Evolutionary conservation across 2,329 filamentous ascomycete species (phyloP), one percentile per base, ranked within the genome.

Genomic region (Colletotrichum echinochloae): DNA sequence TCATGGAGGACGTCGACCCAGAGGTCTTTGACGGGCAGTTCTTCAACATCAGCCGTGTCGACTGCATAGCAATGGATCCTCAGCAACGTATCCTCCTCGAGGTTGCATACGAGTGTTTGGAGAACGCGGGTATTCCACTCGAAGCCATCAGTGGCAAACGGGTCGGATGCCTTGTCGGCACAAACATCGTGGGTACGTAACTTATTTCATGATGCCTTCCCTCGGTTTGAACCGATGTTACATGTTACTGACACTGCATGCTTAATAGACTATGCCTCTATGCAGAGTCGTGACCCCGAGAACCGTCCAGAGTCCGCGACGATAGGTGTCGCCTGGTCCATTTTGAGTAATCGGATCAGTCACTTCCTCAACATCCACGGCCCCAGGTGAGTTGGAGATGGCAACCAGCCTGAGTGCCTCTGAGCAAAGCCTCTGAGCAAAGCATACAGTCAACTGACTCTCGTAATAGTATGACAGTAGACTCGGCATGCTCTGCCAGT

Each of bases 401-500:
- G n/a, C n/a, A n/a, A n/a, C n/a, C n/a, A n/a, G n/a, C n/a, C n/a
- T n/a, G n/a, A n/a, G n/a, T n/a, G n/a, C n/a, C n/a, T n/a, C n/a
- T n/a, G n/a, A n/a, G n/a, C 30, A 33, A 33, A 2, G 3, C 12
- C 14, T 44, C 37, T 5, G 8, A 20, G 30, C 4, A 33, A 4
- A 33, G 8, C 30, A 8, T 33, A 8, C 30, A 4, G 30, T 8
- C 30, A 33, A 8, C 35, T 26, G 16, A 14, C 12, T 49, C 37
- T 37, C 16, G 2, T 11, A 20, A 16, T 7, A 87, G 85, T 73
- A 82, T 89, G 76, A 88, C 86, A 0, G 77, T 90, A 12, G 87
- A 90, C 64, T 89, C 88, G 0, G 88, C 86, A 23, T 90, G 88
- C 76, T 89, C 86, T n/a, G 84, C 83, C 9, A 86, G 84, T 60